These are phyloP conservation scores for Protea cynaroides DNA, from an alignment of 164 flowering plant genomes.

Conservation along the genomic window DNA sequence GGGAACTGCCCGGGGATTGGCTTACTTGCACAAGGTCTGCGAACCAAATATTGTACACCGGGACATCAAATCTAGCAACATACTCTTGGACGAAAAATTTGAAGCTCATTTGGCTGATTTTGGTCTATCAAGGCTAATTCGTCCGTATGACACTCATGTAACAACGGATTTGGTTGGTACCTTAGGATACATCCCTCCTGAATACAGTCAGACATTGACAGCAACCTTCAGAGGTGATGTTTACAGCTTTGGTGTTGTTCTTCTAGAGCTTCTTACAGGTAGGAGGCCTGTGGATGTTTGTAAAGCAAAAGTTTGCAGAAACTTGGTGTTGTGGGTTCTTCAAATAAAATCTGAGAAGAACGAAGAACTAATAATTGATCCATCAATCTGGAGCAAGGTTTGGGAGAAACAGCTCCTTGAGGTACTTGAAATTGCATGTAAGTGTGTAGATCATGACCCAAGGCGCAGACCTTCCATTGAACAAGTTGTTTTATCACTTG, in stretches of 20 bases:
- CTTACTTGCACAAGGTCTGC: slow-evolving; percentile 66
- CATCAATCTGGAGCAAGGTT: slow-evolving; percentile 41
- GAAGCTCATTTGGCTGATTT: slow-evolving; percentile 89
- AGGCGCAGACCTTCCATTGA: slow-evolving; percentile 64
- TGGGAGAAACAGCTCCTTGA: slow-evolving; percentile 46
- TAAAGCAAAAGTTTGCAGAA: slow-evolving; percentile 59
- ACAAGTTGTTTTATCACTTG: slow-evolving; percentile 63
- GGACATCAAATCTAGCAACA: slow-evolving; percentile 80
- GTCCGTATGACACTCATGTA: slow-evolving; percentile 82
- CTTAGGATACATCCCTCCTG: slow-evolving; percentile 84
- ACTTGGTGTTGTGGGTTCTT: slow-evolving; percentile 74
- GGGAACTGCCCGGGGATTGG: slow-evolving; percentile 71
- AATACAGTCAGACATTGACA: slow-evolving; percentile 60
- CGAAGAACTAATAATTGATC: slow-evolving; percentile 49
- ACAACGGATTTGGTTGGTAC: slow-evolving; percentile 88
- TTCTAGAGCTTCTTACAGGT: slow-evolving; percentile 75
- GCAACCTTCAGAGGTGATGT: slow-evolving; percentile 86
- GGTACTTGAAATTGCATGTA: slow-evolving; percentile 60
- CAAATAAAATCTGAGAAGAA: slow-evolving; percentile 53
- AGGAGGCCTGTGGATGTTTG: slow-evolving; percentile 72
- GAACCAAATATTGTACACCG: slow-evolving; percentile 71
- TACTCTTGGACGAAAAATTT: slow-evolving; percentile 60
- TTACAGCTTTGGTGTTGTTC: slow-evolving; percentile 83
- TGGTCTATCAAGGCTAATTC: slow-evolving; percentile 66
- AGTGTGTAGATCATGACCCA: slow-evolving; percentile 58